These are phyloP conservation scores for Didymella keratinophila DNA, from an alignment of 2,329 filamentous ascomycete genomes.

Conservation along the genomic window DNA sequence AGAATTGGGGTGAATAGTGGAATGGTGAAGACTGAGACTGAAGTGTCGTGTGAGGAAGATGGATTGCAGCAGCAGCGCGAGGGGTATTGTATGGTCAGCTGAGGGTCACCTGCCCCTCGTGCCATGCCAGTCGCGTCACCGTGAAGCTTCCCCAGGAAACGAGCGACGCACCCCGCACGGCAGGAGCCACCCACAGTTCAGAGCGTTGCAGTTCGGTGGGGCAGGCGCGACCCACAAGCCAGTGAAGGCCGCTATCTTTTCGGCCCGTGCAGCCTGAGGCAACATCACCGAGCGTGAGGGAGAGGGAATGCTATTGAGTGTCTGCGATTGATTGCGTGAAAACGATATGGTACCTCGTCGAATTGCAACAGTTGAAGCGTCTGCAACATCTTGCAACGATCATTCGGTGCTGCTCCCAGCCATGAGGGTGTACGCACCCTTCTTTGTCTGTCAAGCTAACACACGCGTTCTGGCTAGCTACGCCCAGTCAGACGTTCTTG, in stretches of 20 bases:
- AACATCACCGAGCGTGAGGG: conserved; percentile 10
- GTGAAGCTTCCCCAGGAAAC: conserved; percentile 36
- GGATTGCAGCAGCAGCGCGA: conserved; percentile 17
- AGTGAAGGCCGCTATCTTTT: conserved; percentile 23
- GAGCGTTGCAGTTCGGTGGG: conserved; percentile 29
- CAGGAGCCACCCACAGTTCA: conserved; percentile 26
- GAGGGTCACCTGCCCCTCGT: conserved; percentile 36
- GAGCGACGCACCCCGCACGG: conserved; percentile 32
- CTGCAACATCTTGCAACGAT: not conserved
- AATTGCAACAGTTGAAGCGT: not conserved
- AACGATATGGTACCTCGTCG: not conserved
- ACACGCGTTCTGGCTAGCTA: not conserved
- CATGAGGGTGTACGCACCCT: not conserved
- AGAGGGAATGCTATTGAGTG: not conserved
- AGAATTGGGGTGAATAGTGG: conserved; percentile 28
- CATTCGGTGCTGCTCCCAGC: not conserved
- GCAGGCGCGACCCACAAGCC: conserved; percentile 9
- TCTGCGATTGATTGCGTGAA: not conserved
- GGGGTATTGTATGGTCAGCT: conserved; percentile 28
- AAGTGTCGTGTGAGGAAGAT: conserved; percentile 30
- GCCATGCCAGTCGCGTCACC: conserved; percentile 32
- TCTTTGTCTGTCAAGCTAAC: not conserved
- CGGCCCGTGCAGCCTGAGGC: conserved; percentile 25
- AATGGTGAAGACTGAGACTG: conserved; percentile 27
- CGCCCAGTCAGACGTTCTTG: not conserved